Percentiles rank a stretch among this genome's conserved stretches.
Conservation (phyloP, 2,329 filamentous ascomycete species). For the Aspergillus quadricinctus region DNA sequence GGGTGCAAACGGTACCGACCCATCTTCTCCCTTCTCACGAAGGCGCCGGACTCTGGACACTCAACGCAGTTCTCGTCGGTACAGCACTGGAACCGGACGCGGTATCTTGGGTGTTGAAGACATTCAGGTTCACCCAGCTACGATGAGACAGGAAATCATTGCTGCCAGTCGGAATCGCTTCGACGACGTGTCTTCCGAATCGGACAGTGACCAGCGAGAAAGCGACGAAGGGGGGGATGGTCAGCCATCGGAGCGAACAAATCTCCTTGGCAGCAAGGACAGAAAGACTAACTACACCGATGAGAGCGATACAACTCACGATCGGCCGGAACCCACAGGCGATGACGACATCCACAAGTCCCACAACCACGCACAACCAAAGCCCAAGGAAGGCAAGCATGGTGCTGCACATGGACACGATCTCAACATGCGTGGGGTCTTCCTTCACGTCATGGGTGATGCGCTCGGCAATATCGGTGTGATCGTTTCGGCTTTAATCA, state of each 20-base stretch:
- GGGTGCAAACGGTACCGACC: slow-evolving; percentile 22
- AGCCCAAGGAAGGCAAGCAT: slow-evolving; percentile 57
- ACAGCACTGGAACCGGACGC: slow-evolving; percentile 54
- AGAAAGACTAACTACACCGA: slow-evolving; percentile 31
- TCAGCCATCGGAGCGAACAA: slow-evolving; percentile 43
- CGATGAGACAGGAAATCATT: slow-evolving; percentile 89
- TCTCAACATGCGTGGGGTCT: slow-evolving; percentile 85
- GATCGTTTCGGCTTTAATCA: slow-evolving; percentile 67
- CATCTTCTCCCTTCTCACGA: slow-evolving; percentile 26
- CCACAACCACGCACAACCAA: slow-evolving; percentile 75
- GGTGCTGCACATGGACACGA: slow-evolving; percentile 47
- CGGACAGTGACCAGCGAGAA: slow-evolving; percentile 53
- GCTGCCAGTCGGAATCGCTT: slow-evolving; percentile 67
- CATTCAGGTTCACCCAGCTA: slow-evolving; percentile 81
- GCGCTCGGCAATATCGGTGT: slow-evolving; percentile 47
- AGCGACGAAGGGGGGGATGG: slow-evolving; percentile 49
- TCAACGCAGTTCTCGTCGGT: slow-evolving; percentile 29
- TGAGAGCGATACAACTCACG: slow-evolving; percentile 16
- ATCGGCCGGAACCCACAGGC: slow-evolving; percentile 5
- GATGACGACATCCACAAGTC: slow-evolving; percentile 53
- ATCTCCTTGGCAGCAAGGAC: slow-evolving; percentile 41
- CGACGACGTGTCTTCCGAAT: slow-evolving; percentile 51
- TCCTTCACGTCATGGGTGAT: slow-evolving; percentile 56
- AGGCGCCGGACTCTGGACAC: slow-evolving; percentile 26
- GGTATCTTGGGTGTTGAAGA: slow-evolving; percentile 58